Evolutionary conservation across 805 yeast genomes (phyloP).

Genomic region (Zygosaccharomyces lentus): DNA sequence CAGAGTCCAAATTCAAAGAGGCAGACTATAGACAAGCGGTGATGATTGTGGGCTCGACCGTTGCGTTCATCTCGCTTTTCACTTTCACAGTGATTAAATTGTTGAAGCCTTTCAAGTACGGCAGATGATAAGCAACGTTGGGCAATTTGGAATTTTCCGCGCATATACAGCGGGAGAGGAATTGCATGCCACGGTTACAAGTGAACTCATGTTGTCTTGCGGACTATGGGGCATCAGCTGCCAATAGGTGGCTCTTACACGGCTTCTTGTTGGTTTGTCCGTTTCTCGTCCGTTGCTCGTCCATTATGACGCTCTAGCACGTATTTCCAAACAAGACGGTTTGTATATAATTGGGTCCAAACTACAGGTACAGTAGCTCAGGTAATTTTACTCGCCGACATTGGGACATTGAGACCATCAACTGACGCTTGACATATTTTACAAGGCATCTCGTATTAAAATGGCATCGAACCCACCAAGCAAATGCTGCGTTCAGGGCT

Average conservation of each 20-base stretch:
- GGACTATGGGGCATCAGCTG: too few relatives aligned
- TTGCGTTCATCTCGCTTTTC: slow-evolving; percentile 59
- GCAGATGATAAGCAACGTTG: neutral
- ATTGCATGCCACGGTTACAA: too few relatives aligned
- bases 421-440: too few relatives aligned
- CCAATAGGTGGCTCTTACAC: too few relatives aligned
- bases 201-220: too few relatives aligned
- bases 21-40: slow-evolving; percentile 46
- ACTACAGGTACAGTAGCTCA: too few relatives aligned
- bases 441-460: neutral
- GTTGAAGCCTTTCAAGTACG: slow-evolving; percentile 14
- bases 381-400: too few relatives aligned
- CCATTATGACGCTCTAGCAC: neutral
- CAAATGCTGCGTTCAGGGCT: slow-evolving; percentile 43
- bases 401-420: too few relatives aligned
- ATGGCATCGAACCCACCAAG: slow-evolving; percentile 54
- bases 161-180: too few relatives aligned
- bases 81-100: slow-evolving; percentile 61
- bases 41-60: slow-evolving; percentile 63
- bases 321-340: too few relatives aligned
- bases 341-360: too few relatives aligned
- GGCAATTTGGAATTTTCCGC: too few relatives aligned
- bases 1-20: slow-evolving; percentile 50
- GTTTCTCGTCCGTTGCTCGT: neutral
- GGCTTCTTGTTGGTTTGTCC: neutral